A percentile compares a stretch with the other conserved stretches of the same genome.
Conservation (phyloP, 78 protist genomes). For the Dictyostelium discoideum region DNA sequence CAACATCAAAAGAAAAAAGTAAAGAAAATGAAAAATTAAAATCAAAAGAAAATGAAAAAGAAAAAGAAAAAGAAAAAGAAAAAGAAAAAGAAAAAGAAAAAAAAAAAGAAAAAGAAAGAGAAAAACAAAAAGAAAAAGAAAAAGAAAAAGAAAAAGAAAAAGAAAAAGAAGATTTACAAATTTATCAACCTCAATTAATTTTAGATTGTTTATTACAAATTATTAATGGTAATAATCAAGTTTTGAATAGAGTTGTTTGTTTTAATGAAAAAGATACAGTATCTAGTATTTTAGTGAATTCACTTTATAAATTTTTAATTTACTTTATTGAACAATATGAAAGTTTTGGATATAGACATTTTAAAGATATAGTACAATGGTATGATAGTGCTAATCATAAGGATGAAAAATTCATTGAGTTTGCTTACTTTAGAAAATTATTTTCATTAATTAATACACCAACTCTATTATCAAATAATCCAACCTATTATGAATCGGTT, state of each 20-base stretch:
- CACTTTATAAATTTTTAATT: neutral
- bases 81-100: neutral
- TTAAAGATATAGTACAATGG: neutral
- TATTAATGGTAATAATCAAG: neutral
- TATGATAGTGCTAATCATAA: neutral
- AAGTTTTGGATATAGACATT: neutral
- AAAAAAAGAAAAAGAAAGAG: neutral
- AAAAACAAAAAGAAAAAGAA: neutral
- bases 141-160: conserved; percentile 45
- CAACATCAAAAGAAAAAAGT: neutral
- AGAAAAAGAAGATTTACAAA: neutral
- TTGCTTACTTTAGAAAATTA: conserved; percentile 41
- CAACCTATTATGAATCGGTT: neutral
- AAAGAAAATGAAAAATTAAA: neutral
- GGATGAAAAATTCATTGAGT: conserved; percentile 30
- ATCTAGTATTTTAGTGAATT: neutral
- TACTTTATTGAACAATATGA: conserved; percentile 7
- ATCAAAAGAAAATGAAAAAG: neutral
- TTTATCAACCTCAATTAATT: conserved; percentile 27
- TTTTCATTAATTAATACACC: neutral
- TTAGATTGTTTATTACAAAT: neutral
- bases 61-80: neutral
- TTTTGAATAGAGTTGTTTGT: neutral
- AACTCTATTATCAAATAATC: neutral
- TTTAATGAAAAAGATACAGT: neutral